Evolutionary conservation across 768 basidiomycete genomes (phyloP), one percentile per base, ranked within the genome.

Genomic region (Tricholoma furcatifolium): DNA sequence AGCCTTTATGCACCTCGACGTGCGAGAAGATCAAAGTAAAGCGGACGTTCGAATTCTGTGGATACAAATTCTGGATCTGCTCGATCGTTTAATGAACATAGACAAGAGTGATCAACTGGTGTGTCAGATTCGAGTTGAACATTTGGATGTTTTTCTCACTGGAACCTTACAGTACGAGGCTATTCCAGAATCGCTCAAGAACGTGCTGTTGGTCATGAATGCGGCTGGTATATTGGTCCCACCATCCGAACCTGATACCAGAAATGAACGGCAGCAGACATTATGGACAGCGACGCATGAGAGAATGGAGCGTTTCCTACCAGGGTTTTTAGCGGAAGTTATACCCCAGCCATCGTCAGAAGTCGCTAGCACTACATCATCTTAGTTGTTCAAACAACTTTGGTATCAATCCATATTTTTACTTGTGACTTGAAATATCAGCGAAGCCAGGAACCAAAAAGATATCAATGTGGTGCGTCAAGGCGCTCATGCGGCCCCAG

Each of bases 201-300:
- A 98, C 63, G 91, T 96, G 44, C 73, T 99, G 14, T 79, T 98
- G 43, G 96, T 99, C 44, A 95, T 99, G 93, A 87, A 94, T 61
- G 91, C 94, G 1, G 87, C 88, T 1, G 80, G 81, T 4, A 85
- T 95, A 51, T 81, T 99, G 15, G 79, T 91, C 4, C 90, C 91
- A 3, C 56, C 82, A 10, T 71, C 73, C 11, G 70, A 67, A 6
- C 65, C 70, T 38, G 79, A 84, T 53, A 57, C 68, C 40, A 81
- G 85, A 48, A 74, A 78, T 47, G 84, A 84, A 50, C 75, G 74
- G 42, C 86, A 85, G 65, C 78, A 77, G 56, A 85, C 80, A 3
- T 70, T 98, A 31, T 99, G 95, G 95, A 78, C 79, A 11, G 82
- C 85, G 21, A 95, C 94, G 2, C 83, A 87, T 53, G 89, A 92